phyloP scores from a whole-genome alignment of 306 rosid genomes.

The Begonia masoniana region DNA sequence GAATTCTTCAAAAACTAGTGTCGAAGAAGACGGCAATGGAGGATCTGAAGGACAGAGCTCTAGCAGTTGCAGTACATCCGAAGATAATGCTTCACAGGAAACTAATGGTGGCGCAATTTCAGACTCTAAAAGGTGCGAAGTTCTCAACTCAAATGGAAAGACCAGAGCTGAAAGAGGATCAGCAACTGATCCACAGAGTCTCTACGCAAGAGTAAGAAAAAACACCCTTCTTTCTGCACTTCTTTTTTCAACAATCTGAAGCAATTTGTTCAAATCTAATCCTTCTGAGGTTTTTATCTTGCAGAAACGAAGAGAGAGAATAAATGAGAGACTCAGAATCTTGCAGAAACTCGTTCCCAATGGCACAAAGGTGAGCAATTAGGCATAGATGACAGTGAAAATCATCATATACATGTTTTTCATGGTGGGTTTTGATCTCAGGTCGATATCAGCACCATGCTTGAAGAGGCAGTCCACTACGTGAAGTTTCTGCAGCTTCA shows the following conservation, averaged over 20 bases:
- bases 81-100: slow-evolving; percentile 52
- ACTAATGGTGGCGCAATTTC: slow-evolving; percentile 31
- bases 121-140: slow-evolving; percentile 15
- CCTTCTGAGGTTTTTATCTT: slow-evolving; percentile 4
- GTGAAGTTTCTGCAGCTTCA: slow-evolving; percentile 89
- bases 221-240: no score
- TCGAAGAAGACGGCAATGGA: slow-evolving; percentile 16
- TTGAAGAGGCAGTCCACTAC: slow-evolving; percentile 88
- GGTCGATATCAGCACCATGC: slow-evolving; percentile 98
- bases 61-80: slow-evolving; percentile 46
- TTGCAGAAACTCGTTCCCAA: slow-evolving; percentile 81
- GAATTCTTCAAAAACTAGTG: slow-evolving; percentile 12
- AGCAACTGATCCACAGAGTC: slow-evolving; percentile 95
- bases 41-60: slow-evolving; percentile 40
- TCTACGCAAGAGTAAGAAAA: slow-evolving; percentile 69
- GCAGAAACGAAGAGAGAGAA: slow-evolving; percentile 94
- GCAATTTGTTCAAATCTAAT: no score
- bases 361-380: slow-evolving; percentile 60
- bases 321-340: slow-evolving; percentile 63
- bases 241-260: no score
- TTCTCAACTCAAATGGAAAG: slow-evolving; percentile 32
- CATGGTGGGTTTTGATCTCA: slow-evolving; percentile 1
- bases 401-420: not conserved
- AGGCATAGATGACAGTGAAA: not conserved
- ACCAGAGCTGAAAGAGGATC: slow-evolving; percentile 77